These are phyloP conservation scores for Verticillium albo-atrum DNA, from an alignment of 2,329 filamentous ascomycete species.

Conservation along the genomic window DNA sequence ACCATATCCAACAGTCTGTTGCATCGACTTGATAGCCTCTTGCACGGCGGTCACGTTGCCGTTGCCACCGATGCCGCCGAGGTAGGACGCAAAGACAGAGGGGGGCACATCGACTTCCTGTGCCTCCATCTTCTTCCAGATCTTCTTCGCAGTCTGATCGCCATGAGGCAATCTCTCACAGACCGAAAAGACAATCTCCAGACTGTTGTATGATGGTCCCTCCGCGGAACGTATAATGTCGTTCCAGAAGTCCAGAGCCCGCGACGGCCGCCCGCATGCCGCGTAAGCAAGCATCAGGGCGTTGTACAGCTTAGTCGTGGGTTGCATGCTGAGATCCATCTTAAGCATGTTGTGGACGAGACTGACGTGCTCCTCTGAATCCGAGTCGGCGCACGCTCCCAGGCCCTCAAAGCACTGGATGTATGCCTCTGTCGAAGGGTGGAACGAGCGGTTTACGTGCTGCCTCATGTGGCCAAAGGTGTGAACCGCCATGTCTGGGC, in stretches of 20 bases:
- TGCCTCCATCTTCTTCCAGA: constrained; percentile 66
- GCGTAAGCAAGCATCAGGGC: constrained; percentile 84
- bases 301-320: constrained; percentile 73
- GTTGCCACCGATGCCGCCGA: constrained; percentile 70
- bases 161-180: constrained; percentile 62
- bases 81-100: constrained; percentile 70
- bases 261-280: constrained; percentile 58
- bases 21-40: constrained; percentile 61
- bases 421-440: constrained; percentile 73
- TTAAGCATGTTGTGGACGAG: constrained; percentile 91
- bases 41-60: constrained; percentile 65
- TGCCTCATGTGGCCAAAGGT: constrained; percentile 95
- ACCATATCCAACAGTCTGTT: constrained; percentile 58
- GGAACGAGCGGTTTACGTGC: constrained; percentile 56
- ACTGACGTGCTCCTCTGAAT: constrained; percentile 55
- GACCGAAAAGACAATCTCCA: constrained; percentile 75
- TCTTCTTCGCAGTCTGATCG: constrained; percentile 55
- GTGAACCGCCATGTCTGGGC: constrained; percentile 79
- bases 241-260: constrained; percentile 75
- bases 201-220: constrained; percentile 76
- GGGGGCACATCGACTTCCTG: constrained; percentile 78
- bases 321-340: constrained; percentile 77
- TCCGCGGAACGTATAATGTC: constrained; percentile 80
- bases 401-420: constrained; percentile 73
- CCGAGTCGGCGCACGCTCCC: constrained; percentile 41